A percentile compares a stretch with the other conserved stretches of the same genome.
Conservation (phyloP, 495 filamentous ascomycete genomes). For the Neurospora sp. region DNA sequence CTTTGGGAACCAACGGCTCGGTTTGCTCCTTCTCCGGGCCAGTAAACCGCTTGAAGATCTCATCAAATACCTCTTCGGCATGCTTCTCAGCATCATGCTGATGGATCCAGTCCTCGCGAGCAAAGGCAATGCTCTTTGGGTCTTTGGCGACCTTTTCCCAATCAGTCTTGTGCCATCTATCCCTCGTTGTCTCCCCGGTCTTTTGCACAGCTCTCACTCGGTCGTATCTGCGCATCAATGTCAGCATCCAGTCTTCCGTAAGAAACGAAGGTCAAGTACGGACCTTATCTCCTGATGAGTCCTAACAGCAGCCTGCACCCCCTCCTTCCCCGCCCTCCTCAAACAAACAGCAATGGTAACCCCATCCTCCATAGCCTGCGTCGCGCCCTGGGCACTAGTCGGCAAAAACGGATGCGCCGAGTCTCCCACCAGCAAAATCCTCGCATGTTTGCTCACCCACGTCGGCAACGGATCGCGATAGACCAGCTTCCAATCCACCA, state of each 20-base stretch:
- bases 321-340: conserved; percentile 41
- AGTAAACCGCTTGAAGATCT: conserved; percentile 17
- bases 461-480: conserved; percentile 53
- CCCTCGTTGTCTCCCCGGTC: conserved; percentile 42
- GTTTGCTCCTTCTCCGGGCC: too few species aligned
- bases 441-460: conserved; percentile 49
- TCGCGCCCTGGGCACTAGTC: conserved; percentile 52
- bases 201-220: conserved; percentile 39
- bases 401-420: conserved; percentile 57
- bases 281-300: conserved; percentile 29
- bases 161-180: conserved; percentile 49
- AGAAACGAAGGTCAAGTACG: background rate
- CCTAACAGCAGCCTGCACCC: conserved; percentile 34
- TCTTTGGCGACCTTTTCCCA: conserved; percentile 42
- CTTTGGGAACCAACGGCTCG: too few species aligned
- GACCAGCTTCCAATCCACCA: conserved; percentile 60
- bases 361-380: conserved; percentile 56
- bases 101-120: conserved; percentile 46
- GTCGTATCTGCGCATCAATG: conserved; percentile 24
- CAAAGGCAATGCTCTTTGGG: conserved; percentile 43
- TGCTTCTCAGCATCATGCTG: conserved; percentile 45
- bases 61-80: conserved; percentile 42
- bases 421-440: conserved; percentile 50
- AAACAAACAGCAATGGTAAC: conserved; percentile 51
- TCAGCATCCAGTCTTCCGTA: conserved; percentile 1